Base-by-base conservation (phyloP, 805 yeast species). In the Tetrapisispora namnaoensis region DNA sequence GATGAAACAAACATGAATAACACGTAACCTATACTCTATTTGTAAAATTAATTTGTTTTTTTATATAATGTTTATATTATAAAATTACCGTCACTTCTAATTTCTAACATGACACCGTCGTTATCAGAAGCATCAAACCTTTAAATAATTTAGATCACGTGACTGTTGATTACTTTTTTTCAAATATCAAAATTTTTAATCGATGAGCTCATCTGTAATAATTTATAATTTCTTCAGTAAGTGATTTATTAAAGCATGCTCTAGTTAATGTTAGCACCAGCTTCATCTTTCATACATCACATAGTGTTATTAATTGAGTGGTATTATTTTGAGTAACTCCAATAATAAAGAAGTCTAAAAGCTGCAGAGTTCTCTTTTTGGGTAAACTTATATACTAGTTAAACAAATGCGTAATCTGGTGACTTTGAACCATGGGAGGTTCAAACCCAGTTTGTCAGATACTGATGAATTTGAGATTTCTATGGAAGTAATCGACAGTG, bases 351-450 rank as follows among this genome's bases (percentile, higher is more conserved):
- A 36, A n/a, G 38, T 10, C 20, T 3, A 10, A 36, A 36, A 36
- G 28, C 8, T 8, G 9, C 21, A 18, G 9, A 16, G 21, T 7
- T 9, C 5, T n/a, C 7, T 13, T 38, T 38, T 9, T 8, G 21
- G 7, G 21, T 6, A 38, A 9, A 13, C 6, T 11, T 7, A 18
- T 11, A 18, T 38, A 17, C 6, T 40, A 14, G 37, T 17, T 6
- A 21, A 7, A n/a, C n/a, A 28, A 21, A 66, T 66, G 70, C 63
- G 67, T 46, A 66, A 66, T 49, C 48, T 66, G 37, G 56, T 65
- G 18, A 60, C 65, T 13, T 55, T 65, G 32, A 66, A 66, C 47
- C 60, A 57, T 44, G 69, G 69, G 34, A 56, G 51, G 34, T 47
- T 66, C 22, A 55, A 49, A 41, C 67, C 67, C 8, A 44, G 52